phyloP scores from a whole-genome alignment of 73 alveolate genomes.

The Durusdinium trenchii region DNA sequence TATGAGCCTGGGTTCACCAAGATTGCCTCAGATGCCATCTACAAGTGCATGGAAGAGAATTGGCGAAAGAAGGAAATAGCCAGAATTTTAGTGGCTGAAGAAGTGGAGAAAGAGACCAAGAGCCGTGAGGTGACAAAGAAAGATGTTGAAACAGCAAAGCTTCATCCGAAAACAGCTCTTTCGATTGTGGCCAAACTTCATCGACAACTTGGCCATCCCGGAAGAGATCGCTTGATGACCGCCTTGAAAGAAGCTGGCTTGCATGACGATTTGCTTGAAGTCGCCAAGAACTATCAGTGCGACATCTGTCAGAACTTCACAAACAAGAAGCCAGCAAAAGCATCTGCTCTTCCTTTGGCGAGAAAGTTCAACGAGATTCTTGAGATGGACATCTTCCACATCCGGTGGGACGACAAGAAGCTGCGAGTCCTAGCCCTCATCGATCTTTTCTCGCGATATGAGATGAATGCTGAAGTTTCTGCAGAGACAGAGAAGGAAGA shows the following conservation, averaged over 20 bases:
- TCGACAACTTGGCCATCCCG: conserved; percentile 25
- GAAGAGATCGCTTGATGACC: background rate
- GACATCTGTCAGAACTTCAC: background rate
- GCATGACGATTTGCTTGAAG: background rate
- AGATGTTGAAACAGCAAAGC: background rate
- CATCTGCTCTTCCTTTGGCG: background rate
- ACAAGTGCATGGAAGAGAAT: background rate
- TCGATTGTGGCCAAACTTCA: background rate
- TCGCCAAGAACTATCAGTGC: background rate
- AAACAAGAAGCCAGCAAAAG: background rate
- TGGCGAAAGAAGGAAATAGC: background rate
- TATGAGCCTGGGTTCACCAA: background rate
- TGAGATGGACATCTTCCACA: conserved; percentile 11
- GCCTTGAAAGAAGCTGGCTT: background rate
- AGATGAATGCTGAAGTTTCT: background rate
- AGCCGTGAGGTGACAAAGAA: background rate
- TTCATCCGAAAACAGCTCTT: background rate
- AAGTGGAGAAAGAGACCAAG: background rate
- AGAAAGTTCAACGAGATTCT: background rate
- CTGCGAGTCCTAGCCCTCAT: background rate
- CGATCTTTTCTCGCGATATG: background rate
- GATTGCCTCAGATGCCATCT: background rate
- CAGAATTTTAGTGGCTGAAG: background rate
- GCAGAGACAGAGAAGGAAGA: background rate
- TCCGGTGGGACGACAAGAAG: background rate